Evolutionary conservation across 768 basidiomycete species (phyloP).

Genomic region (Trametes maxima): DNA sequence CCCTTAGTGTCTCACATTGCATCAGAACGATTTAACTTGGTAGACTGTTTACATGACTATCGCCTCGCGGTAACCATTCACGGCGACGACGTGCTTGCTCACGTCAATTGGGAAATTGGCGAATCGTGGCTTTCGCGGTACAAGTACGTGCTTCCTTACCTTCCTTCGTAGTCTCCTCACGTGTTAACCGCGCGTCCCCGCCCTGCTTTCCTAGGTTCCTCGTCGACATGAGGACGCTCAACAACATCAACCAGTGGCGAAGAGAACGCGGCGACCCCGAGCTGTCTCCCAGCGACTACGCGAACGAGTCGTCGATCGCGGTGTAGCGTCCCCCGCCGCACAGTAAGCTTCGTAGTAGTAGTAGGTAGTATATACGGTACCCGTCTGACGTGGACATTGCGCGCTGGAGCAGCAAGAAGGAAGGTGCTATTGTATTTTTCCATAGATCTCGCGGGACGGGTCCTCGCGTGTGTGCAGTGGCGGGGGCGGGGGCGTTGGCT

Average conservation of each 20-base stretch:
- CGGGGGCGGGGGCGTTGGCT: no score
- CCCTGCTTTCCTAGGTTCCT: constrained; percentile 57
- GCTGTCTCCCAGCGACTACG: constrained; percentile 17
- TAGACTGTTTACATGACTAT: constrained; percentile 79
- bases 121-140: constrained; percentile 85
- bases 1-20: not conserved
- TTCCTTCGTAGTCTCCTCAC: not conserved
- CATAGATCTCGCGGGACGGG: not conserved
- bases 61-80: constrained; percentile 72
- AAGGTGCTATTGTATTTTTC: constrained; percentile 1
- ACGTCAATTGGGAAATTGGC: constrained; percentile 86
- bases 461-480: no score
- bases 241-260: constrained; percentile 85
- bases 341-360: not conserved
- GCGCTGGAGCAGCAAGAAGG: not conserved
- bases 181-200: not conserved
- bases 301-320: constrained; percentile 16
- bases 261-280: constrained; percentile 79
- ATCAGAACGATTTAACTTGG: constrained; percentile 75
- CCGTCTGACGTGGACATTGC: not conserved
- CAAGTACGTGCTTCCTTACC: constrained; percentile 46
- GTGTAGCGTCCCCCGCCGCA: constrained; percentile 1
- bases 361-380: not conserved
- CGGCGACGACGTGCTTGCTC: constrained; percentile 89
- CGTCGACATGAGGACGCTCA: constrained; percentile 70